phyloP scores from a whole-genome alignment of 2,329 filamentous ascomycete species.

The Fusarium staphyleae region DNA sequence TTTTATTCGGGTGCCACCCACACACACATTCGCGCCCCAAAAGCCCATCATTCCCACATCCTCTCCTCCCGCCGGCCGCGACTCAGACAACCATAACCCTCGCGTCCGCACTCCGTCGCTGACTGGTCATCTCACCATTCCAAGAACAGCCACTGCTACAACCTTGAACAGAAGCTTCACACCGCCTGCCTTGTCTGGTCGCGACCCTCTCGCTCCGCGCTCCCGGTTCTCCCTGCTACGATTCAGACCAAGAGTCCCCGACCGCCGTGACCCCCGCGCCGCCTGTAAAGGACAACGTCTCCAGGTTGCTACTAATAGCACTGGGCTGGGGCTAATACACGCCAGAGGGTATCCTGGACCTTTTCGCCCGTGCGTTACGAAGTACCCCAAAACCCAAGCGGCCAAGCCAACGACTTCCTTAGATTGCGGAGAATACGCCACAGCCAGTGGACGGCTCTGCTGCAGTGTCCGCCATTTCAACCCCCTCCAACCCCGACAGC shows the following conservation, averaged over 20 bases:
- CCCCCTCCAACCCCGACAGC: constrained; percentile 36
- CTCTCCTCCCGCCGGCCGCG: constrained; percentile 30
- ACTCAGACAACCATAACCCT: constrained; percentile 30
- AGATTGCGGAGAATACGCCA: constrained; percentile 27
- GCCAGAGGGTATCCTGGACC: constrained; percentile 28
- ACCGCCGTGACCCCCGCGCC: constrained; percentile 24
- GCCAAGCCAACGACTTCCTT: constrained; percentile 16
- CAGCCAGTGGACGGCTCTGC: constrained; percentile 26
- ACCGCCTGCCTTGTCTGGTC: constrained; percentile 33
- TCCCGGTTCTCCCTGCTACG: constrained; percentile 15
- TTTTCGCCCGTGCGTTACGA: constrained; percentile 32
- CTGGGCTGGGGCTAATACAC: constrained; percentile 31
- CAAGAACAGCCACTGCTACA: constrained; percentile 39
- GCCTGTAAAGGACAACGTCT: constrained; percentile 21
- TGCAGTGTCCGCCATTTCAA: constrained; percentile 41
- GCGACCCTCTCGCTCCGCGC: constrained; percentile 10
- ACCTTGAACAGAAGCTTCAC: constrained; percentile 32
- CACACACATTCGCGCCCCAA: constrained; percentile 24
- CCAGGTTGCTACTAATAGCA: constrained; percentile 30
- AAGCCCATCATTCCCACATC: constrained; percentile 15
- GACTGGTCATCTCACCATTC: constrained; percentile 41
- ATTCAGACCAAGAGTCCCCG: constrained; percentile 22
- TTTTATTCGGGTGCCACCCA: constrained; percentile 20
- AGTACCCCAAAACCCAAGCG: constrained; percentile 32
- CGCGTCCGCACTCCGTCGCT: constrained; percentile 31